A percentile compares a stretch with the other conserved stretches of the same genome.
These are phyloP conservation scores for Delphinella strobiligena DNA, from an alignment of 2,329 filamentous ascomycete genomes.

Conservation along the genomic window DNA sequence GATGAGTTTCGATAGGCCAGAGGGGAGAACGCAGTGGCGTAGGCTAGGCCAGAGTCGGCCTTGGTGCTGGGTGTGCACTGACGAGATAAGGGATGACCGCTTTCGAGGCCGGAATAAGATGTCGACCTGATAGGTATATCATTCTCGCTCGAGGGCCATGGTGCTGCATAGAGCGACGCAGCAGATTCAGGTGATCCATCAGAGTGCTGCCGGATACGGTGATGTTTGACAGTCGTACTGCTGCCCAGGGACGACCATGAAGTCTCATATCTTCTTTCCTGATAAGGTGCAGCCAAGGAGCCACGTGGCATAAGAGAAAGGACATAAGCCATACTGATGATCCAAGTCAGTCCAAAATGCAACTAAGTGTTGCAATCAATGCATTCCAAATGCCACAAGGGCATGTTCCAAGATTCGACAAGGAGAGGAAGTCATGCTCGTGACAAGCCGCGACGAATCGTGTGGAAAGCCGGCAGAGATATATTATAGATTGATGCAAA, in stretches of 20 bases:
- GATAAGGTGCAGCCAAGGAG: conserved; percentile 3
- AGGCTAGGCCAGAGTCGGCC: not conserved
- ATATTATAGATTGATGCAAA: not conserved
- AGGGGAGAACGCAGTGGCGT: too few species aligned
- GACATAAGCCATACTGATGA: conserved; percentile 10
- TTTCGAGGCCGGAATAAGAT: conserved; percentile 6
- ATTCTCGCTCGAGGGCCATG: conserved; percentile 3
- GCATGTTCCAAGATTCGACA: not conserved
- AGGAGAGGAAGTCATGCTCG: not conserved
- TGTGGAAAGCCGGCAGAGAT: not conserved
- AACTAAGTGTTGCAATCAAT: conserved; percentile 1
- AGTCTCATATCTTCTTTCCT: conserved; percentile 4
- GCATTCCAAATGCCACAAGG: not conserved
- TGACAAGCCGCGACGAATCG: not conserved
- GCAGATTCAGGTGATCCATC: conserved; percentile 7
- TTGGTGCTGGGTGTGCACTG: not conserved
- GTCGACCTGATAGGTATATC: conserved; percentile 4
- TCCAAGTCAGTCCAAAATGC: not conserved
- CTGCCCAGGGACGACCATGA: conserved; percentile 9
- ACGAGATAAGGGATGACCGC: not conserved
- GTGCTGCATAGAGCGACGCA: conserved; percentile 3
- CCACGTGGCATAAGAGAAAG: conserved; percentile 9
- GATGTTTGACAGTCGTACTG: conserved; percentile 2
- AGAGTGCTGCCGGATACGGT: conserved; percentile 6
- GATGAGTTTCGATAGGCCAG: too few species aligned